Conservation (phyloP, 306 rosid species). For the Rosa multiflora region DNA sequence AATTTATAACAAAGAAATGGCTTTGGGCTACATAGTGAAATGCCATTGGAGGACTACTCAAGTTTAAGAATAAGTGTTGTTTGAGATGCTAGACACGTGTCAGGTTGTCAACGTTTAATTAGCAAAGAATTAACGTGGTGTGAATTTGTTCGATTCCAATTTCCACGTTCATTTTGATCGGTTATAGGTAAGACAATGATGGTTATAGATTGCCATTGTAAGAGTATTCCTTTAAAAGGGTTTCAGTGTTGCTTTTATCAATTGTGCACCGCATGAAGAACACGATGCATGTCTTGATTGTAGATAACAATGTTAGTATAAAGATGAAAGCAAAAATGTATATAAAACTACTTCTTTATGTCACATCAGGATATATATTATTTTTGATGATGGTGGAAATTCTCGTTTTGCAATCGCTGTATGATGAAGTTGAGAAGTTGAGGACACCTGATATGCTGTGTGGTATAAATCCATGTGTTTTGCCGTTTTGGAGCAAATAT, state of each 20-base stretch:
- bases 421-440: not conserved
- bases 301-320: conserved; percentile 10
- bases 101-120: conserved; percentile 11
- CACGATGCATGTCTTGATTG: conserved; percentile 15
- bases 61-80: conserved; percentile 2
- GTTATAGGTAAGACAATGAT: conserved; percentile 15
- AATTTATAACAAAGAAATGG: conserved; percentile 10
- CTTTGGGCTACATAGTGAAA: conserved; percentile 6
- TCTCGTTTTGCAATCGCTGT: too few species aligned
- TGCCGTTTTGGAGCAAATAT: too few species aligned
- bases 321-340: conserved; percentile 6
- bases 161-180: conserved; percentile 6
- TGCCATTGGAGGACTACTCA: conserved; percentile 21
- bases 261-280: conserved; percentile 14
- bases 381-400: not conserved
- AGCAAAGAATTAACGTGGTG: conserved; percentile 19
- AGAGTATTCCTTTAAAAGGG: not conserved
- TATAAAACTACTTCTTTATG: not conserved
- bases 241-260: not conserved
- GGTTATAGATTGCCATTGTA: conserved; percentile 8
- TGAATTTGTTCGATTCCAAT: conserved; percentile 25
- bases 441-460: not conserved
- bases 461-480: not conserved
- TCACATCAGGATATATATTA: not conserved
- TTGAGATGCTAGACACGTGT: conserved; percentile 33